Conservation (phyloP, 176 grass and related monocot species). For the Hsuehochloa calcarea region DNA sequence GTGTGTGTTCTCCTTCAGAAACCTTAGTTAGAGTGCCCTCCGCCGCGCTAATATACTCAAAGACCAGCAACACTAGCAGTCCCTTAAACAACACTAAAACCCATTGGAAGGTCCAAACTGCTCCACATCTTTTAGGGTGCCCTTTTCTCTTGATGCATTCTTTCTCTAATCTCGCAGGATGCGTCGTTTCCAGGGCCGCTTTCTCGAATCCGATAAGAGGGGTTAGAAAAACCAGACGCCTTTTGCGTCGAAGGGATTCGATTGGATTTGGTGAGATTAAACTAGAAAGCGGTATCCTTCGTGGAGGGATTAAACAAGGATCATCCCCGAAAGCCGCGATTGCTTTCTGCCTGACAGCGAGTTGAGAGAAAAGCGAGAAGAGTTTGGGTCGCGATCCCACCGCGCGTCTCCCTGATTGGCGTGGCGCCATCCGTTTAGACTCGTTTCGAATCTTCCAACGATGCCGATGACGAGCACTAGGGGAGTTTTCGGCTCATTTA, state of each 20-base stretch:
- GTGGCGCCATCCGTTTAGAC: background rate
- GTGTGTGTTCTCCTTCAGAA: too few relatives aligned
- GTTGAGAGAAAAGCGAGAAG: background rate
- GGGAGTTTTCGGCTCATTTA: too few relatives aligned
- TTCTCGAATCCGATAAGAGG: background rate
- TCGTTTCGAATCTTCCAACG: background rate
- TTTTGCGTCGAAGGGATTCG: constrained; percentile 18
- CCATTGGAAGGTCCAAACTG: background rate
- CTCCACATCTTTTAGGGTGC: background rate
- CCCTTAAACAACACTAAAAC: background rate
- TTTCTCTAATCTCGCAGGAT: background rate
- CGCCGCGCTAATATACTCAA: background rate
- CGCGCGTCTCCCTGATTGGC: background rate
- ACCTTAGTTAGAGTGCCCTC: too few relatives aligned
- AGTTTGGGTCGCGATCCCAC: background rate
- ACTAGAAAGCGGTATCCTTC: background rate
- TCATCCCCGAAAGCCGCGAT: background rate
- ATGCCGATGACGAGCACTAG: background rate
- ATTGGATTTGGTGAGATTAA: constrained; percentile 18
- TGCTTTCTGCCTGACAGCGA: background rate
- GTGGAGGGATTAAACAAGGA: background rate
- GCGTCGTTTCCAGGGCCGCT: constrained; percentile 22
- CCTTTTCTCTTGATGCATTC: background rate
- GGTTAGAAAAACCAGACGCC: background rate
- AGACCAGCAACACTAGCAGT: background rate